phyloP scores from a whole-genome alignment of 768 basidiomycete genomes.

The Leccinum subtestaceum region DNA sequence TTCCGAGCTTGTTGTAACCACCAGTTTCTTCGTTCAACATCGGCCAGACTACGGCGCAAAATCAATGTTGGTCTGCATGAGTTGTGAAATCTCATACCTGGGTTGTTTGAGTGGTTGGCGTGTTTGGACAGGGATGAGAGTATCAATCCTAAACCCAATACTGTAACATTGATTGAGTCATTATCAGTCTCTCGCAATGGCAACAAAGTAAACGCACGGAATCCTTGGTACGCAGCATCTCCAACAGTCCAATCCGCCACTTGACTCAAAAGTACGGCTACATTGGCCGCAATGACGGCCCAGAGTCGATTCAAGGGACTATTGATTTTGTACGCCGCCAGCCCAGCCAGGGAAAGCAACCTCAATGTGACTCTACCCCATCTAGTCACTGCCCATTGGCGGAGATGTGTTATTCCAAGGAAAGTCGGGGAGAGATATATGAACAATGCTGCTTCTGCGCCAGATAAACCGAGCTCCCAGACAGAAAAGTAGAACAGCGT shows the following conservation, averaged over 20 bases:
- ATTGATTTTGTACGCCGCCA: constrained; percentile 50
- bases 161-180: constrained; percentile 35
- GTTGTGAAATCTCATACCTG: constrained; percentile 39
- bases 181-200: background rate
- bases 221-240: constrained; percentile 44
- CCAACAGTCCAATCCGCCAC: constrained; percentile 52
- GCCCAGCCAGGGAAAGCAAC: constrained; percentile 47
- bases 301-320: constrained; percentile 54
- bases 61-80: constrained; percentile 4
- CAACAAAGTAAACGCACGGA: constrained; percentile 37
- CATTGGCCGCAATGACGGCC: constrained; percentile 54
- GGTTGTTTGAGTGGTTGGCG: constrained; percentile 78
- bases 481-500: constrained; percentile 91
- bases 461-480: constrained; percentile 84
- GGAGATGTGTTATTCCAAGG: constrained; percentile 46
- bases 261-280: constrained; percentile 47
- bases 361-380: constrained; percentile 44
- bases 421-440: constrained; percentile 67
- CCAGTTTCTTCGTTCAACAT: constrained; percentile 63
- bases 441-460: constrained; percentile 74
- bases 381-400: constrained; percentile 44
- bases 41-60: constrained; percentile 62
- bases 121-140: constrained; percentile 71
- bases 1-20: constrained; percentile 67
- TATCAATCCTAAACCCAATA: constrained; percentile 63